phyloP scores from a whole-genome alignment of 2,329 filamentous ascomycete species.

The Phoma sp. region DNA sequence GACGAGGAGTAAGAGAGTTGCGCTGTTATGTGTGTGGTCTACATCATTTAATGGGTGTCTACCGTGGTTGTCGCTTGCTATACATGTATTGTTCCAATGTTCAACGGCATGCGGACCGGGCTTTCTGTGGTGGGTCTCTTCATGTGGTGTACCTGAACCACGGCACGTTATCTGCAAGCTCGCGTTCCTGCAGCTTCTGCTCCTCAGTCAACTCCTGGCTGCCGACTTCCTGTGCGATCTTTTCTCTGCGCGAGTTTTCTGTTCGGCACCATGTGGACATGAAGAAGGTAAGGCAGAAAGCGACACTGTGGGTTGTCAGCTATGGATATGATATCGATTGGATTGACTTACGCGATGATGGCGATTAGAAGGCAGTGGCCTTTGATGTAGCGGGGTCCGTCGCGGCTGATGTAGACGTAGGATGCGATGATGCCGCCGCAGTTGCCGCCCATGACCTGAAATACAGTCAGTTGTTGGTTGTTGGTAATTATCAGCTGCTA shows the following conservation, averaged over 20 bases:
- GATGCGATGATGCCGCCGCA: slow-evolving; percentile 76
- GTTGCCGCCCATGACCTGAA: slow-evolving; percentile 55
- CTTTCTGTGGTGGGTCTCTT: not conserved
- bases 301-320: slow-evolving; percentile 48
- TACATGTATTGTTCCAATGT: too few relatives aligned
- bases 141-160: slow-evolving; percentile 47
- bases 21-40: too few relatives aligned
- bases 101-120: too few relatives aligned
- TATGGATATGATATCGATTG: not conserved
- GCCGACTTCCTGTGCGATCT: slow-evolving; percentile 51
- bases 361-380: slow-evolving; percentile 57
- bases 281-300: slow-evolving; percentile 56
- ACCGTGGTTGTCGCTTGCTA: too few relatives aligned
- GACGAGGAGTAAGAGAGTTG: too few relatives aligned
- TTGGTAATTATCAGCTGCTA: too few relatives aligned
- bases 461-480: not conserved
- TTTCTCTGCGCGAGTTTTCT: slow-evolving; percentile 63
- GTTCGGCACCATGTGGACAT: slow-evolving; percentile 64
- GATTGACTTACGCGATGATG: slow-evolving; percentile 44
- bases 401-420: slow-evolving; percentile 56
- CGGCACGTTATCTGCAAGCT: slow-evolving; percentile 63
- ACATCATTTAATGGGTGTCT: too few relatives aligned
- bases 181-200: slow-evolving; percentile 59
- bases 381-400: slow-evolving; percentile 52
- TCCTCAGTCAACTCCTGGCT: slow-evolving; percentile 58